These are phyloP conservation scores for Urtica urens DNA, from an alignment of 306 rosid species.

Conservation along the genomic window DNA sequence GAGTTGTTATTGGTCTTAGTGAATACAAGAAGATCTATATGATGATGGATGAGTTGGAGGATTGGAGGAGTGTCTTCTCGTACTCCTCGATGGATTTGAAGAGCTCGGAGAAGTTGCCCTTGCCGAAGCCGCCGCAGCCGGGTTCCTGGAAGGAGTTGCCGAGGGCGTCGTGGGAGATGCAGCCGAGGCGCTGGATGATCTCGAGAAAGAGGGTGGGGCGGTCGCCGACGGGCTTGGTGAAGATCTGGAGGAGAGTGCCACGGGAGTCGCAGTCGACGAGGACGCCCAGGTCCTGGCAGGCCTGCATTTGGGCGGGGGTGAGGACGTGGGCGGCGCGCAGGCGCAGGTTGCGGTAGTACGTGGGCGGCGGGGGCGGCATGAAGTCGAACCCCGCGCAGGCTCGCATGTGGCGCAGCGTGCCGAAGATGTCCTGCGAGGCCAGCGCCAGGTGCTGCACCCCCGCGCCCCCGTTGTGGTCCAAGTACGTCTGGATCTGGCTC, in stretches of 20 bases:
- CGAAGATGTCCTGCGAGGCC: slow-evolving; percentile 46
- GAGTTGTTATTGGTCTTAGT: slow-evolving; percentile 9
- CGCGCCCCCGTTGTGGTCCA: slow-evolving; percentile 91
- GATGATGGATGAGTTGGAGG: too few species aligned
- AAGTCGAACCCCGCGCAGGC: slow-evolving; percentile 79
- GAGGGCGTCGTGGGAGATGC: slow-evolving; percentile 68
- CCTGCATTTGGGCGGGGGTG: slow-evolving; percentile 57
- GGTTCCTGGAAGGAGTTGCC: slow-evolving; percentile 75
- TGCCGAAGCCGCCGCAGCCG: slow-evolving; percentile 95
- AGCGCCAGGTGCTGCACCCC: slow-evolving; percentile 86
- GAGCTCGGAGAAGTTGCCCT: slow-evolving; percentile 93
- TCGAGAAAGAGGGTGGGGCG: slow-evolving; percentile 90
- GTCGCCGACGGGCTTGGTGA: slow-evolving; percentile 90
- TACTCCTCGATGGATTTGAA: slow-evolving; percentile 94
- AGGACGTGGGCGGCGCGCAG: slow-evolving; percentile 57
- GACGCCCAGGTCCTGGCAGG: slow-evolving; percentile 84
- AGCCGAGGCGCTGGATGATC: slow-evolving; percentile 90
- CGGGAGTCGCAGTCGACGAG: slow-evolving; percentile 85
- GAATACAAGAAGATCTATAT: too few species aligned
- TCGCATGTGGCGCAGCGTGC: slow-evolving; percentile 74
- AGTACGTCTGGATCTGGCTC: slow-evolving; percentile 85
- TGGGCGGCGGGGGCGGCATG: slow-evolving; percentile 91
- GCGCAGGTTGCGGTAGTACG: slow-evolving; percentile 62
- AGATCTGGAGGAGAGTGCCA: slow-evolving; percentile 88
- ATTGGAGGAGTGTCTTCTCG: slow-evolving; percentile 52